Conservation (phyloP, 2,329 filamentous ascomycete species). For the Talaromyces sp. region DNA sequence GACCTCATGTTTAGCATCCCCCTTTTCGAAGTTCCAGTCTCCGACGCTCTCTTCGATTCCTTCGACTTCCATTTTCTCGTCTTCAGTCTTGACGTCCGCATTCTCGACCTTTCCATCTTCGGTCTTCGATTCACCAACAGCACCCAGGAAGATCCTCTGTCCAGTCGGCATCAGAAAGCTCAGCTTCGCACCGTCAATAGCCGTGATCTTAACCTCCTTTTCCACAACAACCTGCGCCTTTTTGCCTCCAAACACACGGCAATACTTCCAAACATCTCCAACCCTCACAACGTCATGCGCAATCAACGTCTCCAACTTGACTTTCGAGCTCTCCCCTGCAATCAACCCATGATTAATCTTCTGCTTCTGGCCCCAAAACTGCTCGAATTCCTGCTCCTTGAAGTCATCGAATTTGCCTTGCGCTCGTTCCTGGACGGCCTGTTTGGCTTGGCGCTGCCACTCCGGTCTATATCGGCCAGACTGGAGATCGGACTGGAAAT, state of each 20-base stretch:
- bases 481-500: slow-evolving; percentile 55
- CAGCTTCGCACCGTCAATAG: slow-evolving; percentile 31
- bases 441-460: slow-evolving; percentile 54
- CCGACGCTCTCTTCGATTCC: not conserved
- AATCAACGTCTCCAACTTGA: slow-evolving; percentile 38
- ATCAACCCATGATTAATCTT: slow-evolving; percentile 30
- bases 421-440: slow-evolving; percentile 51
- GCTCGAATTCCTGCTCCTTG: slow-evolving; percentile 53
- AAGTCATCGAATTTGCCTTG: slow-evolving; percentile 56
- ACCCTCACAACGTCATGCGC: slow-evolving; percentile 33
- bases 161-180: slow-evolving; percentile 41
- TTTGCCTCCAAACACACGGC: slow-evolving; percentile 26
- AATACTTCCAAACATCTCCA: slow-evolving; percentile 43
- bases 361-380: slow-evolving; percentile 57
- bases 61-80: not conserved
- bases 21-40: not conserved
- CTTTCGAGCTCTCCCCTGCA: slow-evolving; percentile 42
- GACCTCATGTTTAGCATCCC: not conserved
- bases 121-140: slow-evolving; percentile 10
- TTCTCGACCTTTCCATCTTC: not conserved
- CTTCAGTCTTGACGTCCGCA: not conserved
- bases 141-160: slow-evolving; percentile 32
- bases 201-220: slow-evolving; percentile 42
- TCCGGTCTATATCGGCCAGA: slow-evolving; percentile 55
- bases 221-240: slow-evolving; percentile 33